Evolutionary conservation across 805 yeast species (phyloP), one percentile per base, ranked within the genome.

Genomic region (Ogataea trehalophila): DNA sequence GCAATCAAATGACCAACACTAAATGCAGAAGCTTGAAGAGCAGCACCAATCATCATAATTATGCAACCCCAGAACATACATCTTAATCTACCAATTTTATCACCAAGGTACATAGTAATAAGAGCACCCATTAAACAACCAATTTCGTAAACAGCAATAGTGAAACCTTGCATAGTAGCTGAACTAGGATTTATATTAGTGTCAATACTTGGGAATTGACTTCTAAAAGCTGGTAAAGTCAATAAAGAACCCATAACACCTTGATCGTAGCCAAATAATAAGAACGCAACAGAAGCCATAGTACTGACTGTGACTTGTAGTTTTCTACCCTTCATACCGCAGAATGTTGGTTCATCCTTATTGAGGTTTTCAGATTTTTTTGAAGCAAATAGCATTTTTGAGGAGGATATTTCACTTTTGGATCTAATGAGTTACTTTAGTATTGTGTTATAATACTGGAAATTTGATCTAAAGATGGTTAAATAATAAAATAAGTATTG

Each of bases 251-350:
- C 73, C 77, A 74, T 73, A 46, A 75, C 74, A 53, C 80, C 80
- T 58, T 75, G 80, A 53, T 75, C 79, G 47, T 75, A 75, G 39
- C 80, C 80, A 53, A 75, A 75, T 22, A 74, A 67, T 9, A 68
- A 49, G 46, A 72, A 72, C 15, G 74, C 74, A 31, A 54, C 47
- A 1, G 62, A 58, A 0, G 65, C 62, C 57, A 61, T 49, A 5
- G 52, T 18, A 15, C 54, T 50, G 31, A 59, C 55, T 7, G 41
- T 35, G 9, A 33, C 14, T 33, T 56, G 58, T 20, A 61, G 44
- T 11, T 29, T 51, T 2, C 41, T 39, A 11, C 66, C 66, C 8
- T 42, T 47, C 43, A 53, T 8, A 2, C 61, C 60, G 43, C 47
- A 15, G 41, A 47, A 54, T 13, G 29, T 31, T 48, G 54, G 31